A percentile compares a stretch with the other conserved stretches of the same genome.
These are phyloP conservation scores for Phytopythium kandeliae DNA, from an alignment of 352 stramenopile genomes.

Conservation along the genomic window DNA sequence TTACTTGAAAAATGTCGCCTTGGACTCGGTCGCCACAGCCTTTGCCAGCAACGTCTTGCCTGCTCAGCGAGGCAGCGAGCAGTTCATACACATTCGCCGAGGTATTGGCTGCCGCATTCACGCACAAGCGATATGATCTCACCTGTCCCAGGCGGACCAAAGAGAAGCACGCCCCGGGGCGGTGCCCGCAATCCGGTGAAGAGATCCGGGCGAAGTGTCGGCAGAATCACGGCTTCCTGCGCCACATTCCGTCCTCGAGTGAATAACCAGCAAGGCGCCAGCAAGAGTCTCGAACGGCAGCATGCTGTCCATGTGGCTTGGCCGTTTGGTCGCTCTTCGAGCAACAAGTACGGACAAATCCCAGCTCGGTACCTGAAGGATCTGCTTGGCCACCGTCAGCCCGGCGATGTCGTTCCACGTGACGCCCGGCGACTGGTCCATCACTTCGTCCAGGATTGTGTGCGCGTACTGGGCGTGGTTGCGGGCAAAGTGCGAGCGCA, in stretches of 20 bases:
- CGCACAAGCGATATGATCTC: neutral
- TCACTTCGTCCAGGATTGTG: constrained; percentile 78
- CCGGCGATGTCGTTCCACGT: constrained; percentile 82
- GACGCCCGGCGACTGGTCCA: constrained; percentile 74
- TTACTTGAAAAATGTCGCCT: constrained; percentile 82
- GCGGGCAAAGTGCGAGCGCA: constrained; percentile 37
- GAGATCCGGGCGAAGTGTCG: constrained; percentile 75
- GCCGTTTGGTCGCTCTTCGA: no score
- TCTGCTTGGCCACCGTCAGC: constrained; percentile 80
- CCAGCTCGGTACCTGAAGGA: constrained; percentile 52
- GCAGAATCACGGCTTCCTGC: constrained; percentile 84
- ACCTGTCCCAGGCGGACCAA: constrained; percentile 79
- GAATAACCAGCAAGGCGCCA: neutral
- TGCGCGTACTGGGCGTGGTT: constrained; percentile 59
- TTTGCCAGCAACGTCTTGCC: constrained; percentile 83
- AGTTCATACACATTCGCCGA: neutral
- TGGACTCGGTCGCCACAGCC: constrained; percentile 75
- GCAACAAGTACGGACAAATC: no score
- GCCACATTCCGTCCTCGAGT: neutral
- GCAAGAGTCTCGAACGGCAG: no score
- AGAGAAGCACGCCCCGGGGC: constrained; percentile 69
- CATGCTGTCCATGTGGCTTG: no score
- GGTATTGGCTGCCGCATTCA: neutral
- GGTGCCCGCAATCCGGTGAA: constrained; percentile 74
- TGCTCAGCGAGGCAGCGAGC: constrained; percentile 5